Evolutionary conservation across 192 early-diverging fungal genomes (phyloP).

Genomic region (Gorgonomyces haynaldii): DNA sequence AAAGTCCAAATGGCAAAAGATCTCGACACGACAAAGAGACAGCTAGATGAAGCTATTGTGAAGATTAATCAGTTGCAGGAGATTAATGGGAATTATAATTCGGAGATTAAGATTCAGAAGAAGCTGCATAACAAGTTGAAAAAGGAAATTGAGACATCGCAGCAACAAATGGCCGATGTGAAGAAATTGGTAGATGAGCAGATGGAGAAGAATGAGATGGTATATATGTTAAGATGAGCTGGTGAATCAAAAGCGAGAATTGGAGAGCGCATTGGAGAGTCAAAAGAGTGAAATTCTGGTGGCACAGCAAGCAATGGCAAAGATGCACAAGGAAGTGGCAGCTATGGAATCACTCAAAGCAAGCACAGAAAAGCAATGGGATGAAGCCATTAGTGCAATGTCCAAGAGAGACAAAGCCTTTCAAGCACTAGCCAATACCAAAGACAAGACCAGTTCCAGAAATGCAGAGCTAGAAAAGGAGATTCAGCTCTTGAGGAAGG

Average conservation of each 20-base stretch:
- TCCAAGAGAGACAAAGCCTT: conserved; percentile 33
- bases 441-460: conserved; percentile 9
- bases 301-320: conserved; percentile 27
- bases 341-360: conserved; percentile 15
- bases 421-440: conserved; percentile 19
- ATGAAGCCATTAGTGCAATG: conserved; percentile 39
- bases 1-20: conserved; percentile 2
- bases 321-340: conserved; percentile 30
- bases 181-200: conserved; percentile 17
- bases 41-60: conserved; percentile 20
- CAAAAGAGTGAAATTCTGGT: conserved; percentile 30
- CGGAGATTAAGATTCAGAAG: conserved; percentile 36
- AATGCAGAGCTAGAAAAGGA: conserved; percentile 10
- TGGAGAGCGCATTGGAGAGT: conserved; percentile 24
- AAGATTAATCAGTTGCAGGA: conserved; percentile 25
- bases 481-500: conserved; percentile 14
- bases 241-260: conserved; percentile 15
- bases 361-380: conserved; percentile 35
- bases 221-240: conserved; percentile 15
- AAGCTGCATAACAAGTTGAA: conserved; percentile 36
- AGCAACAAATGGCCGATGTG: conserved; percentile 14
- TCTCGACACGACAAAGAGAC: conserved; percentile 6
- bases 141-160: conserved; percentile 22
- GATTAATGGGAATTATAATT: conserved; percentile 32
- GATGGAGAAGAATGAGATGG: conserved; percentile 22